Percentiles rank a stretch among this genome's conserved stretches.
These are phyloP conservation scores for Hydrangea macrophylla DNA, from an alignment of 148 eudicot species.

Conservation along the genomic window DNA sequence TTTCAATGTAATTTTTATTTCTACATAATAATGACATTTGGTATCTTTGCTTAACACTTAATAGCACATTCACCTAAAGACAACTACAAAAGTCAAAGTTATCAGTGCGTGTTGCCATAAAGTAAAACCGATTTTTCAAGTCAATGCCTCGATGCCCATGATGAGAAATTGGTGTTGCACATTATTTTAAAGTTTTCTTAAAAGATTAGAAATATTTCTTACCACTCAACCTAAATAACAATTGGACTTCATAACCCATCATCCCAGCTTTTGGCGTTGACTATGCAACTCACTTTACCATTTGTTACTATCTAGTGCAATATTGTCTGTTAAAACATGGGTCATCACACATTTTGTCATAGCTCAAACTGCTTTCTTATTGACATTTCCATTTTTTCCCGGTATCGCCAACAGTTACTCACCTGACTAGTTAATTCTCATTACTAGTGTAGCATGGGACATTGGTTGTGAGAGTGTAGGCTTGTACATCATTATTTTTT, in stretches of 20 bases:
- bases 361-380: background rate
- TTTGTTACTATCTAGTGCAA: background rate
- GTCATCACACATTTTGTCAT: background rate
- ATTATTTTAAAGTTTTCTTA: background rate
- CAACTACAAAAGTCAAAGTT: background rate
- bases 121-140: background rate
- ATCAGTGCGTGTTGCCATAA: background rate
- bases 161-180: background rate
- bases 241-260: background rate
- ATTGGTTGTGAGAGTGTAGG: too few species aligned
- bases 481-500: too few species aligned
- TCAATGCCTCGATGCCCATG: background rate
- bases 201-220: background rate
- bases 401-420: background rate
- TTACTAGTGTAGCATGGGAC: too few species aligned
- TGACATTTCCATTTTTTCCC: background rate
- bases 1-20: too few species aligned
- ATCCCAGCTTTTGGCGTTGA: background rate
- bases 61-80: background rate
- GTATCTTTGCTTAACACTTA: background rate
- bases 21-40: constrained; percentile 2
- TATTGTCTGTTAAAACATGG: background rate
- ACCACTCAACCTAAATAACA: background rate
- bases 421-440: background rate
- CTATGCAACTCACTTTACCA: background rate